Base-by-base conservation (phyloP, 2,329 filamentous ascomycete genomes). In the Juglanconis juglandina region DNA sequence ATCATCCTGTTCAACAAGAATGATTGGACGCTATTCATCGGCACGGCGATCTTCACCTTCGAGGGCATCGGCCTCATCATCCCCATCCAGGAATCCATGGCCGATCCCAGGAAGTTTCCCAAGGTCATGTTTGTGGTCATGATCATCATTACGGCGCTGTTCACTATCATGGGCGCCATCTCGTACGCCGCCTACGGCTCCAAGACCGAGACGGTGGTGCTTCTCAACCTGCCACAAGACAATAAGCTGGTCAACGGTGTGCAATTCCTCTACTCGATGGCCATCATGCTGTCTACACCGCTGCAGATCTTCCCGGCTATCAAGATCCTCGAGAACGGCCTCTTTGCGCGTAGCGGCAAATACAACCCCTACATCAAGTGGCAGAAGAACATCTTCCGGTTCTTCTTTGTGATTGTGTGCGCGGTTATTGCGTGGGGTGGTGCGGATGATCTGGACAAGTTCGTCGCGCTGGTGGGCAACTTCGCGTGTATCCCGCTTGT, bases 361-460 rank as follows among this genome's bases (percentile, higher is more conserved):
- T 96, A 97, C 78, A 97, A 98, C 72, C 93, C 92, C 0, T 95
- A 91, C 71, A 96, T 99, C 80, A 99, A 99, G 79, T 99, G 95
- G 95, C 91, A 98, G 82, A 99, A 99, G 86, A 99, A 99, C 68
- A 79, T 89, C 39, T 99, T 96, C 80, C 89, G 95, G 58, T 99
- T 98, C 81, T 88, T 94, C 71, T 86, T 97, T 64, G 95, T 98
- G 54, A 85, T 91, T 69, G 75, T 95, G 32, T 98, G 95, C 70
- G 90, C 93, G 0, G 76, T 87, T 61, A 89, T 99, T 66, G 94
- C 94, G 1, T 99, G 92, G 92, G 87, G 88, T 49, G 95, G 95
- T 63, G 94, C 95, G 3, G 90, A 92, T 66, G 89, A 98, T 75
- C 79, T 99, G 58, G 95, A 99, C 78, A 98, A 98, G 76, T 99